Evolutionary conservation across 164 flowering plant species (phyloP).

Genomic region (Umbellularia californica): DNA sequence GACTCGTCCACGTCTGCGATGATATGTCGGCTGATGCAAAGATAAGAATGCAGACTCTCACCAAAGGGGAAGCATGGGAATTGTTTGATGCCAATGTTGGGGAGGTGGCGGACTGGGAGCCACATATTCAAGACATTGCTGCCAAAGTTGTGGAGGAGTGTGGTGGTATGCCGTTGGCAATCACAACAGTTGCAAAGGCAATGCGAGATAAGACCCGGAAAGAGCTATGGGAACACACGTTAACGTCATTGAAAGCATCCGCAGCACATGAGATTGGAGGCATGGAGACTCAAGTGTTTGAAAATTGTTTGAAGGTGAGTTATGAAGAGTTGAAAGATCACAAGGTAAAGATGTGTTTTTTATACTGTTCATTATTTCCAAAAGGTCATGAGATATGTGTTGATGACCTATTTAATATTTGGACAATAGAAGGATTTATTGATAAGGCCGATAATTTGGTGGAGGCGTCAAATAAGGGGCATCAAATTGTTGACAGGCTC

Average conservation of each 20-base stretch:
- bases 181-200: conserved; percentile 2
- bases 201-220: neutral
- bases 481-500: conserved; percentile 1
- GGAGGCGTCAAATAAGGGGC: conserved; percentile 6
- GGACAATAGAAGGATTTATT: conserved; percentile 7
- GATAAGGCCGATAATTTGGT: neutral
- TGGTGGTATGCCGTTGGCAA: conserved; percentile 7
- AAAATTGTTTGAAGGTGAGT: neutral
- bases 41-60: conserved; percentile 1
- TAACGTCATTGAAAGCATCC: neutral
- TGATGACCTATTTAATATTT: neutral
- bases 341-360: neutral
- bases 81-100: conserved; percentile 4
- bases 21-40: neutral
- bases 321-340: neutral
- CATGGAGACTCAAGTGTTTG: neutral
- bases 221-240: neutral
- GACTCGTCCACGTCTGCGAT: neutral
- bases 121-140: neutral
- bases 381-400: neutral
- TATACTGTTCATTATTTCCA: conserved; percentile 7
- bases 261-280: neutral
- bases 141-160: neutral
- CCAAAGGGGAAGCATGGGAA: neutral
- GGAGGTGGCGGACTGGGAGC: neutral